Evolutionary conservation across 306 rosid genomes (phyloP), one percentile per base, ranked within the genome.

Genomic region (Cercis canadensis): DNA sequence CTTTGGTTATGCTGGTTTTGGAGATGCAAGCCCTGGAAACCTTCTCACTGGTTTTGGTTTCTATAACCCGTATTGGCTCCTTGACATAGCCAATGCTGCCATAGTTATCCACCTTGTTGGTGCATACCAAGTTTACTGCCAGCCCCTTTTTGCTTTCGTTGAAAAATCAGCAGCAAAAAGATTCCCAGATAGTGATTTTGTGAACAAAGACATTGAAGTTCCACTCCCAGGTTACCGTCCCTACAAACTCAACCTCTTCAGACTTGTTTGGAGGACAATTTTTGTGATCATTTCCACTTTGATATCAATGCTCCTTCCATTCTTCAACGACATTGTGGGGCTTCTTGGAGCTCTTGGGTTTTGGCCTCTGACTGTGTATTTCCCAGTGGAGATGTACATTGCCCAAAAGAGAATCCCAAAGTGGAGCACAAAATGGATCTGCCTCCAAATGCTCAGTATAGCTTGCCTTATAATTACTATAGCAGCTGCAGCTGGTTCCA

Each of bases 381-480:
- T 88, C 77, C 97, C 97, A 0, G 97, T 90, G 69, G 90, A 90
- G 55, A 88, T 90, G 97, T 90, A 84, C 57, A 90, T 90, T 34
- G 37, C 1, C 39, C 96, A 90, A 34, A 87, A 78, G 86, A 78
- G 40, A 74, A 84, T 87, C 33, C 87, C 83, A 33, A 87, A 80
- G 73, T 87, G 93, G 96, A 82, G 91, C 73, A 50, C 84, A 5
- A 82, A 57, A 63, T 90, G 96, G 96, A 75, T 86, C 1, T 82
- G 88, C 62, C 91, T 90, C 17, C 92, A 87, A 21, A 78, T 75
- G 47, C 85, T 90, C 2, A 90, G 93, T 44, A 63, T 66, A 0
- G 76, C 86, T 12, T 90, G 93, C 73, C 88, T 90, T 15, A 65
- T 87, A 44, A 80, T 90, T 17, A 31, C 77, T 19, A 34, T 90